Evolutionary conservation across 2,329 filamentous ascomycete species (phyloP).

Genomic region (Xenoacremonium recifei): DNA sequence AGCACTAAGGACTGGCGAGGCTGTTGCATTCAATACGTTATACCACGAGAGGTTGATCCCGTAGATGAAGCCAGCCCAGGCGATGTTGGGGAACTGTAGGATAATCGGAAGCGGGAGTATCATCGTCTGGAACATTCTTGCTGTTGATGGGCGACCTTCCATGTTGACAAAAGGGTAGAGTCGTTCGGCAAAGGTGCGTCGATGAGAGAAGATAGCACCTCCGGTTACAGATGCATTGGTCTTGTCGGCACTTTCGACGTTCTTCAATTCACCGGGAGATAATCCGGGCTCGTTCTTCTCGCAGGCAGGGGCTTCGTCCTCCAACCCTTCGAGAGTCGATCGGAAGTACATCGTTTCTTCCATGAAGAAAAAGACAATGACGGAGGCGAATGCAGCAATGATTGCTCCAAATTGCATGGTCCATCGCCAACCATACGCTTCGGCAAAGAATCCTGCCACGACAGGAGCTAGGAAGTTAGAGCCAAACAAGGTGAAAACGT

Average conservation of each 20-base stretch:
- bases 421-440: slow-evolving; percentile 49
- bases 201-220: neutral
- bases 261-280: neutral
- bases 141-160: neutral
- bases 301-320: neutral
- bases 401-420: slow-evolving; percentile 50
- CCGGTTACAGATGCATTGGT: neutral
- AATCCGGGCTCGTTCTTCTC: neutral
- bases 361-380: slow-evolving; percentile 57
- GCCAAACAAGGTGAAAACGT: slow-evolving; percentile 42
- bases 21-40: slow-evolving; percentile 34
- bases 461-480: slow-evolving; percentile 47
- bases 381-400: slow-evolving; percentile 44
- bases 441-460: slow-evolving; percentile 47
- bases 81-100: slow-evolving; percentile 31
- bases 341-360: slow-evolving; percentile 59
- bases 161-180: slow-evolving; percentile 1
- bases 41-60: slow-evolving; percentile 34
- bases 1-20: slow-evolving; percentile 27
- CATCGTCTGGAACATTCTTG: slow-evolving; percentile 11
- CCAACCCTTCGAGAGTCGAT: slow-evolving; percentile 27
- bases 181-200: neutral
- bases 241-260: neutral
- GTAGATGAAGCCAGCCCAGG: slow-evolving; percentile 35
- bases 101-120: slow-evolving; percentile 11